Evolutionary conservation across 352 stramenopile species (phyloP).

Genomic region (Pythium inflatum): DNA sequence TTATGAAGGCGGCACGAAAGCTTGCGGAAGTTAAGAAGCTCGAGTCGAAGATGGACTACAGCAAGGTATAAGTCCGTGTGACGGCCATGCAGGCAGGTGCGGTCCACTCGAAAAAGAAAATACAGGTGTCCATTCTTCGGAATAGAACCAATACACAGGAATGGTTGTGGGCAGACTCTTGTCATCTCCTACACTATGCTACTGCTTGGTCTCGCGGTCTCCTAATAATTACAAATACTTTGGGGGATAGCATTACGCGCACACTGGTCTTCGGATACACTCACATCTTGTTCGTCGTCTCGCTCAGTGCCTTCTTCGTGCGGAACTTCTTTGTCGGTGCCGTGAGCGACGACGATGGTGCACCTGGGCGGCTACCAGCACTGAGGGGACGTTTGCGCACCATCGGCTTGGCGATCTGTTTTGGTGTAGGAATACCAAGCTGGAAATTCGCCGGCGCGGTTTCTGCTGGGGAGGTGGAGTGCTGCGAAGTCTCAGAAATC

Average conservation of each 20-base stretch:
- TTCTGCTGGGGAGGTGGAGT: neutral
- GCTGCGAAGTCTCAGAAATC: constrained; percentile 13
- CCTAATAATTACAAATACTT: constrained; percentile 39
- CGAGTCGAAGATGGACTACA: constrained; percentile 99
- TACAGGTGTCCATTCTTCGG: too few species aligned
- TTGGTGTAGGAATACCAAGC: constrained; percentile 11
- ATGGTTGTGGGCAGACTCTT: neutral
- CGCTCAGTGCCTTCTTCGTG: constrained; percentile 30
- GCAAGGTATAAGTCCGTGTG: constrained; percentile 99
- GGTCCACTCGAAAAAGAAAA: too few species aligned
- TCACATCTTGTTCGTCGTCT: constrained; percentile 36
- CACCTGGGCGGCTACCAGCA: constrained; percentile 4
- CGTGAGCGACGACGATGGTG: constrained; percentile 20
- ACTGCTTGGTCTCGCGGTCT: neutral
- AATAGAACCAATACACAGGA: constrained; percentile 4
- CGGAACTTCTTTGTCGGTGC: constrained; percentile 28
- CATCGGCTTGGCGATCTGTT: constrained; percentile 15
- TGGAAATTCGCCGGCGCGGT: too few species aligned
- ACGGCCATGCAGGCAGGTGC: too few species aligned
- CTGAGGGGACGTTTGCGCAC: constrained; percentile 26
- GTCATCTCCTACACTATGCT: constrained; percentile 16
- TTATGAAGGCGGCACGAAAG: constrained; percentile 99
- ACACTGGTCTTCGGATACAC: too few species aligned
- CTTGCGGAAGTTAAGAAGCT: constrained; percentile 99
- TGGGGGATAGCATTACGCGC: too few species aligned